These are phyloP conservation scores for Penicillium sp. DNA, from an alignment of 2,329 filamentous ascomycete species.

Conservation along the genomic window DNA sequence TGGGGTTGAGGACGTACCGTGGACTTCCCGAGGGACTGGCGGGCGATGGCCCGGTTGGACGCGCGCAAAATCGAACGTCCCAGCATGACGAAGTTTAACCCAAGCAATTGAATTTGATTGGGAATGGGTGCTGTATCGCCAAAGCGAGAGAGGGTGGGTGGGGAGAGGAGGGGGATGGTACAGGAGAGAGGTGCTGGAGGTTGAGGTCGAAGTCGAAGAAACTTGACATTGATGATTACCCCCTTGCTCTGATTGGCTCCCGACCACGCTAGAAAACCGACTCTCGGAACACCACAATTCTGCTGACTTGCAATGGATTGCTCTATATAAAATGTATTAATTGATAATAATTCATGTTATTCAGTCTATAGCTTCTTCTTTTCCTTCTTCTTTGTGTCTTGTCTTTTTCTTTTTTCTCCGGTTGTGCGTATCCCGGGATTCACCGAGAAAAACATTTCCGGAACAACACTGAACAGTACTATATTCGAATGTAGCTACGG, in stretches of 20 bases:
- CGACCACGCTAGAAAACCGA: slow-evolving; percentile 36
- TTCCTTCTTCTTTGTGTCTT: neutral
- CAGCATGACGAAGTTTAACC: slow-evolving; percentile 66
- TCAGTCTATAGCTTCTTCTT: neutral
- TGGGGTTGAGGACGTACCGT: slow-evolving; percentile 64
- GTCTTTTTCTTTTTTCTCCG: neutral
- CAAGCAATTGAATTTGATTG: slow-evolving; percentile 30
- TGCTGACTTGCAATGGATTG: neutral
- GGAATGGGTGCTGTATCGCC: slow-evolving; percentile 29
- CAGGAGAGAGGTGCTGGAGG: slow-evolving; percentile 34
- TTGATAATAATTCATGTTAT: neutral
- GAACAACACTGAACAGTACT: neutral
- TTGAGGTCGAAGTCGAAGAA: slow-evolving; percentile 38
- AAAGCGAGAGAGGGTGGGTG: slow-evolving; percentile 32
- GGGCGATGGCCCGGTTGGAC: slow-evolving; percentile 77
- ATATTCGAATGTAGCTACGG: neutral
- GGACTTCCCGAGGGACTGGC: slow-evolving; percentile 69
- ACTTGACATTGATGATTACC: slow-evolving; percentile 38
- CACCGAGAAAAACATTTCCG: slow-evolving; percentile 12
- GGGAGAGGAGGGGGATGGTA: slow-evolving; percentile 27
- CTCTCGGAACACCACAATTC: slow-evolving; percentile 26
- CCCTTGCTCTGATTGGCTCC: slow-evolving; percentile 38
- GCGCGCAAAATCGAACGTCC: slow-evolving; percentile 86
- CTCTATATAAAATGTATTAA: neutral
- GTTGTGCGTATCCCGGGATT: slow-evolving; percentile 8